Base-by-base conservation (phyloP, 2,329 filamentous ascomycete genomes). In the Epichloe sp. region DNA sequence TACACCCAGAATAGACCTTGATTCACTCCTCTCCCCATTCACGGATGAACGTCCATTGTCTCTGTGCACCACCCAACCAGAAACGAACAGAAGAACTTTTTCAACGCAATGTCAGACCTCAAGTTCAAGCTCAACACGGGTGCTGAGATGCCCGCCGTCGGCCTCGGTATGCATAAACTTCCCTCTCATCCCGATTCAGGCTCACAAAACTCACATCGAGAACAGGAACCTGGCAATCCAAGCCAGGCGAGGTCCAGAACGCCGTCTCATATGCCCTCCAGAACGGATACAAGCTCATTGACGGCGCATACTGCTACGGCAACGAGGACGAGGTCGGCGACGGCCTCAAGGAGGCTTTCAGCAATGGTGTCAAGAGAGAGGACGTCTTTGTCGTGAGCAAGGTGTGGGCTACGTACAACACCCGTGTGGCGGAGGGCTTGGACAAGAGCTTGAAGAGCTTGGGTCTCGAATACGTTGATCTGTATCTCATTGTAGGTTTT, bases 381-480 rank as follows among this genome's bases (percentile, higher is more conserved):
- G 86, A 94, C 52, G 70, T 94, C 55, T 94, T 93, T 69, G 79
- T 94, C 53, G 86, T 87, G 50, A 88, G 83, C 61, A 94, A 95
- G 76, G 77, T 90, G 38, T 94, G 88, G 86, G 84, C 82, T 62
- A 88, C 85, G 48, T 90, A 86, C 71, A 83, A 85, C 66, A 79
- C 78, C 37, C 75, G 82, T 6, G 81, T 81, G 5, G 82, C 85
- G 67, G 71, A 84, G 60, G 81, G 77, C 37, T 74, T 93, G 37
- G 79, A 88, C 57, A 82, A 83, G 74, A 86, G 82, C 60, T 72
- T 93, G 64, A 78, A 83, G 68, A 76, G 77, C 53, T 71, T 94
- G 37, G 85, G 86, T 2, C 71, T 93, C 46, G 84, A 88, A 57
- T 91, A 94, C 64, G 77, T 94, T 5, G 88, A 94, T 64, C 72